phyloP scores from a whole-genome alignment of 345 rosid genomes.

The Durio zibethinus region DNA sequence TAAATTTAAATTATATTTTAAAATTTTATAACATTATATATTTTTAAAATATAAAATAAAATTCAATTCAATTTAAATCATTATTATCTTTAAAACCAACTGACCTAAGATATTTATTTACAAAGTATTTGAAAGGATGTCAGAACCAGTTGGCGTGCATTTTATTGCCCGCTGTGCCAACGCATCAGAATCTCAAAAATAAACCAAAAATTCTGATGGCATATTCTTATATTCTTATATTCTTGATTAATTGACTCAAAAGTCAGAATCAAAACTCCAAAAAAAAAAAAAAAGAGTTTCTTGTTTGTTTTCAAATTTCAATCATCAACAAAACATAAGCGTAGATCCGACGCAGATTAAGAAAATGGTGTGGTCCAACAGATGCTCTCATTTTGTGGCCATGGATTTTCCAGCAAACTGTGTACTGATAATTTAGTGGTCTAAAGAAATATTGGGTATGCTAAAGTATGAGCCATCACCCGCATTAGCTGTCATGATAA shows the following conservation, averaged over 20 bases:
- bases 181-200: neutral
- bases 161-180: neutral
- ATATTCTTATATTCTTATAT: neutral
- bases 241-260: neutral
- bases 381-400: neutral
- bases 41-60: too few relatives aligned
- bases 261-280: neutral
- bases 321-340: neutral
- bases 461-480: neutral
- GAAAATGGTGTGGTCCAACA: neutral
- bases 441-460: too few relatives aligned
- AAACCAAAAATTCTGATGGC: neutral
- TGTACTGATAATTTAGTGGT: neutral
- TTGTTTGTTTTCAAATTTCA: too few relatives aligned
- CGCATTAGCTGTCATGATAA: neutral
- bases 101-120: too few relatives aligned
- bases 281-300: too few relatives aligned
- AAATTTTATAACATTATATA: too few relatives aligned
- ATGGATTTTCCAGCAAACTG: neutral
- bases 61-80: too few relatives aligned
- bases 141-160: neutral
- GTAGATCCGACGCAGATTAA: neutral
- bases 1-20: too few relatives aligned
- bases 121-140: too few relatives aligned
- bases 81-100: too few relatives aligned